A percentile compares a stretch with the other conserved stretches of the same genome.
These are phyloP conservation scores for Eimeria sp. DNA, from an alignment of 169 alveolate species.

Conservation along the genomic window DNA sequence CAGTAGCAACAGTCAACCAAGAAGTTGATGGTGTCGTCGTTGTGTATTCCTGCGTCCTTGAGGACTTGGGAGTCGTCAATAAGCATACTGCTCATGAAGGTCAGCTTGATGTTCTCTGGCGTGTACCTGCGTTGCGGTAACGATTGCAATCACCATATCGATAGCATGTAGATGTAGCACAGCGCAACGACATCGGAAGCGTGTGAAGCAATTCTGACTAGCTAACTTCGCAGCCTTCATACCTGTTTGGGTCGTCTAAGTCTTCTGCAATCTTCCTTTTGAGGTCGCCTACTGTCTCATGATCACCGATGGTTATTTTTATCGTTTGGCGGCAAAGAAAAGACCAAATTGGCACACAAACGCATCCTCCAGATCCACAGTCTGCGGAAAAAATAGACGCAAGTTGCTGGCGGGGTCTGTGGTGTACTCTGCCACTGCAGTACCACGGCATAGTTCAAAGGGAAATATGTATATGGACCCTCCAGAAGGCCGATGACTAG, in stretches of 20 bases:
- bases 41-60: slow-evolving; percentile 53
- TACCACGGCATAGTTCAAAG: not conserved
- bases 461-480: not conserved
- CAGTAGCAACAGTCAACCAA: slow-evolving; percentile 70
- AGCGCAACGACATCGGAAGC: not conserved
- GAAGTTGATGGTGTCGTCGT: slow-evolving; percentile 54
- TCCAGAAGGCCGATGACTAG: not conserved
- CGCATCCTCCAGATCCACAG: slow-evolving; percentile 76
- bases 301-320: slow-evolving; percentile 30
- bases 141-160: not conserved
- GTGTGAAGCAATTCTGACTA: not conserved
- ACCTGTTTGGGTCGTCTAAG: slow-evolving; percentile 75
- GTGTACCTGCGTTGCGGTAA: slow-evolving; percentile 16
- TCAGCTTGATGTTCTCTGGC: slow-evolving; percentile 53
- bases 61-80: slow-evolving; percentile 70
- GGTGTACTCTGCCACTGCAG: not conserved
- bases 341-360: slow-evolving; percentile 78
- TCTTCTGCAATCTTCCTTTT: slow-evolving; percentile 49
- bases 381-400: slow-evolving; percentile 28
- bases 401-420: not conserved
- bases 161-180: not conserved
- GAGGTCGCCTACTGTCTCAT: slow-evolving; percentile 76
- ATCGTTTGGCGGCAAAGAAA: slow-evolving; percentile 76
- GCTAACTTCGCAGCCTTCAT: not conserved
- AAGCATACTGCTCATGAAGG: slow-evolving; percentile 44